Conservation (phyloP, 2,329 filamentous ascomycete species). For the Paecilomyces dactylethromorphus region DNA sequence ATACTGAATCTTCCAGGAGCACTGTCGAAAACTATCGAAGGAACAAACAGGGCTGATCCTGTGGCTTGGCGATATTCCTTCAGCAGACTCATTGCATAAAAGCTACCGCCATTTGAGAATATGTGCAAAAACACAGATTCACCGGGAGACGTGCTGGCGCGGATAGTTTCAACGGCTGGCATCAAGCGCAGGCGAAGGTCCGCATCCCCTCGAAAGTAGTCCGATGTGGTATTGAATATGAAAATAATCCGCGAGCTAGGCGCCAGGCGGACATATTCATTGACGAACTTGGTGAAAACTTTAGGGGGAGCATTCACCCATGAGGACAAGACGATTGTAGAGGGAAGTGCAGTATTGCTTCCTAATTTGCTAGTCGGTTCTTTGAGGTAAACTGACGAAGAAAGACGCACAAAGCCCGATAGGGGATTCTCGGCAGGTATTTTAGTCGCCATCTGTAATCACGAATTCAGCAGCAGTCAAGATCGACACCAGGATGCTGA, state of each 20-base stretch:
- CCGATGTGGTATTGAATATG: slow-evolving; percentile 27
- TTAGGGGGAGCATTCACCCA: slow-evolving; percentile 44
- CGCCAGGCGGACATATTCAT: slow-evolving; percentile 36
- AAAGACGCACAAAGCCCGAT: slow-evolving; percentile 28
- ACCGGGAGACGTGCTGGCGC: slow-evolving; percentile 13
- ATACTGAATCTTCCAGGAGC: slow-evolving; percentile 34
- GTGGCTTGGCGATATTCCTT: slow-evolving; percentile 28
- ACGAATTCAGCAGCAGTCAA: neutral
- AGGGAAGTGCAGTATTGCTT: slow-evolving; percentile 8
- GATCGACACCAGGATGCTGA: neutral
- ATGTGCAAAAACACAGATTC: slow-evolving; percentile 37
- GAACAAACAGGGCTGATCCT: slow-evolving; percentile 29
- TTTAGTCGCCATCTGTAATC: neutral
- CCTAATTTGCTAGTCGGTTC: slow-evolving; percentile 16
- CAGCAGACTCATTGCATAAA: slow-evolving; percentile 33
- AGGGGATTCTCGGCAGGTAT: slow-evolving; percentile 9
- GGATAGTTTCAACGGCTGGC: slow-evolving; percentile 30
- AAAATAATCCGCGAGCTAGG: slow-evolving; percentile 39
- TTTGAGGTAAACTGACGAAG: slow-evolving; percentile 32
- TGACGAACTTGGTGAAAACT: slow-evolving; percentile 43
- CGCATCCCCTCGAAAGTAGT: slow-evolving; percentile 24
- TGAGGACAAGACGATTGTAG: slow-evolving; percentile 39
- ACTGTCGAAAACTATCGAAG: slow-evolving; percentile 40
- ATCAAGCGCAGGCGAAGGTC: slow-evolving; percentile 21
- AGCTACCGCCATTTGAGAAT: slow-evolving; percentile 46